A percentile compares a stretch with the other conserved stretches of the same genome.
Conservation (phyloP, 129 eudicot species). For the Kitagawia praeruptora region DNA sequence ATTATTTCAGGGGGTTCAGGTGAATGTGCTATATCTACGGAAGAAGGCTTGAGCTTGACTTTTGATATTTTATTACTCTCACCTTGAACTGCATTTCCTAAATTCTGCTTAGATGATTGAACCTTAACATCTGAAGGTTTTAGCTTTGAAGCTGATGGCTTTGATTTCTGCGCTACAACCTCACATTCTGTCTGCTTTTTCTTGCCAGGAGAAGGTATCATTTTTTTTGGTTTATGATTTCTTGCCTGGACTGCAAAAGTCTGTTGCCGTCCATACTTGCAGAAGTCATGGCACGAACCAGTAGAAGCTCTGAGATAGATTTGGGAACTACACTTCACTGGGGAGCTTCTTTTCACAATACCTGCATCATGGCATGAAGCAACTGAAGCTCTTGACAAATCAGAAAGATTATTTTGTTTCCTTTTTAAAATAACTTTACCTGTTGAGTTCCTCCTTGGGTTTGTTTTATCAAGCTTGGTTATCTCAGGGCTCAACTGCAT, state of each 20-base stretch:
- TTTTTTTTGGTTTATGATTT: conserved; percentile 26
- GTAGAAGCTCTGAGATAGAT: conserved; percentile 66
- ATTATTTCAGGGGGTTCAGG: conserved; percentile 33
- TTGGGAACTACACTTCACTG: conserved; percentile 15
- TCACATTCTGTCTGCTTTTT: background rate
- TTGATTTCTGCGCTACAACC: conserved; percentile 24
- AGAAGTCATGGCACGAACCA: conserved; percentile 80
- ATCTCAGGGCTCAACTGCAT: conserved; percentile 17
- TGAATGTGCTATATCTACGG: background rate
- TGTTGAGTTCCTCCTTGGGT: conserved; percentile 18
- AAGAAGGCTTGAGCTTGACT: conserved; percentile 8
- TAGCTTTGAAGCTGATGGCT: conserved; percentile 21
- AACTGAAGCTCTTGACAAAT: conserved; percentile 31
- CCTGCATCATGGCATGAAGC: conserved; percentile 27
- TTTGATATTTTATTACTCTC: background rate
- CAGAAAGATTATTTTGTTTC: background rate
- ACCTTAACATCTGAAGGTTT: conserved; percentile 11
- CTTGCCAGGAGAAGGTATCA: conserved; percentile 18
- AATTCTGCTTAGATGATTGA: conserved; percentile 7
- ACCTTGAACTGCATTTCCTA: background rate
- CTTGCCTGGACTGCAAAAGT: conserved; percentile 29
- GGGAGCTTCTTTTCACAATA: conserved; percentile 20
- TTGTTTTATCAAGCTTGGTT: conserved; percentile 3
- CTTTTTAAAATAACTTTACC: conserved; percentile 20
- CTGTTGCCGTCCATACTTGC: conserved; percentile 53